These are phyloP conservation scores for Chaetomiaceae sp. DNA, from an alignment of 2,329 filamentous ascomycete species.

Conservation along the genomic window DNA sequence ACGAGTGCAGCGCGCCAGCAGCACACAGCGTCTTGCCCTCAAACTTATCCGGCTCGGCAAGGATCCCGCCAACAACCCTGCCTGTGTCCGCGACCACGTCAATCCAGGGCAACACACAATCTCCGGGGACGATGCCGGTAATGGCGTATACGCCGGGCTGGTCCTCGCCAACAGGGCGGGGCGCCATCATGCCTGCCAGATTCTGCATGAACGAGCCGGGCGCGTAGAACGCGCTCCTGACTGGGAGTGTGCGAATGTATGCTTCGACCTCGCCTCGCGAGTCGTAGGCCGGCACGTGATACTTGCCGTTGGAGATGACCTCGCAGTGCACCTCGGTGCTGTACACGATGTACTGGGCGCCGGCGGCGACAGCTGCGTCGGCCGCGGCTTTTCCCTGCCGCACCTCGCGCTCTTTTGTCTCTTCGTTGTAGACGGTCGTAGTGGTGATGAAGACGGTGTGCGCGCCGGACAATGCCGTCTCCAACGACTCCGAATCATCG, in stretches of 20 bases:
- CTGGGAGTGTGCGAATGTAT: conserved; percentile 48
- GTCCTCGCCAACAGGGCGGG: background rate
- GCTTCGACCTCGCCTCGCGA: conserved; percentile 51
- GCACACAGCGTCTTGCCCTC: conserved; percentile 17
- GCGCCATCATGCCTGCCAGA: conserved; percentile 21
- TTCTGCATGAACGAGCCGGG: conserved; percentile 55
- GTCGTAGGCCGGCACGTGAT: conserved; percentile 49
- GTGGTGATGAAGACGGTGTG: conserved; percentile 38
- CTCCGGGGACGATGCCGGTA: background rate
- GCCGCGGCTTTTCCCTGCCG: conserved; percentile 40
- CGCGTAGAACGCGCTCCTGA: conserved; percentile 49
- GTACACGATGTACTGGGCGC: conserved; percentile 44
- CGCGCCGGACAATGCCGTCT: conserved; percentile 31
- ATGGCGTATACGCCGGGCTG: background rate
- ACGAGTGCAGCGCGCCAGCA: conserved; percentile 25
- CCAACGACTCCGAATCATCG: conserved; percentile 37
- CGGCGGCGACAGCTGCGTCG: conserved; percentile 41
- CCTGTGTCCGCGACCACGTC: background rate
- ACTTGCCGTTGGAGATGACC: conserved; percentile 36
- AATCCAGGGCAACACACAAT: background rate
- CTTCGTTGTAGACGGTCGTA: conserved; percentile 35
- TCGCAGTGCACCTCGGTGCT: conserved; percentile 41
- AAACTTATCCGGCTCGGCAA: background rate
- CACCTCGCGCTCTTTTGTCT: conserved; percentile 28
- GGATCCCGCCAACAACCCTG: background rate